Conservation (phyloP, 306 rosid genomes). For the Trichosanthes cucumerina region DNA sequence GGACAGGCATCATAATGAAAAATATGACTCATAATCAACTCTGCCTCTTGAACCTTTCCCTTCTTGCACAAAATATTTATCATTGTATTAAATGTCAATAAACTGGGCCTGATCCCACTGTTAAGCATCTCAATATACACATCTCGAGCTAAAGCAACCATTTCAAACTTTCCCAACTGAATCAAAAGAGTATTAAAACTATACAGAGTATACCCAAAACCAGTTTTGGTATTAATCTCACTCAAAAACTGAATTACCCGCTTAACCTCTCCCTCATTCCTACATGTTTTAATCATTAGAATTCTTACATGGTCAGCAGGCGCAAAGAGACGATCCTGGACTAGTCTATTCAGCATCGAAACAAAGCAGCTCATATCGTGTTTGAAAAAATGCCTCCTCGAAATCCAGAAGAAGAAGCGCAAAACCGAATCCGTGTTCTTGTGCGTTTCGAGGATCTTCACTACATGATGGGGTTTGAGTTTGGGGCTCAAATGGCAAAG, state of each 20-base stretch:
- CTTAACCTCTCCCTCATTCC: constrained; percentile 10
- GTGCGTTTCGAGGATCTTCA: constrained; percentile 21
- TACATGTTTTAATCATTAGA: constrained; percentile 31
- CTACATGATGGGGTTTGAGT: constrained; percentile 13
- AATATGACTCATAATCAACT: constrained; percentile 22
- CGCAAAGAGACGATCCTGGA: constrained; percentile 15
- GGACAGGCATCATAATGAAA: constrained; percentile 17
- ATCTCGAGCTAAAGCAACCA: constrained; percentile 25
- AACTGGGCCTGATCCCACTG: constrained; percentile 26
- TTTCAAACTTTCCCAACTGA: constrained; percentile 32
- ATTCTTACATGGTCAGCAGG: constrained; percentile 30
- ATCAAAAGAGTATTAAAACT: constrained; percentile 35
- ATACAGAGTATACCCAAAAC: constrained; percentile 28
- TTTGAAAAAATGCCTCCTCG: constrained; percentile 11
- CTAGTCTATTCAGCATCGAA: constrained; percentile 28
- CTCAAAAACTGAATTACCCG: constrained; percentile 19
- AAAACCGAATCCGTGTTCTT: constrained; percentile 18
- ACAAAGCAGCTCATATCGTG: constrained; percentile 24
- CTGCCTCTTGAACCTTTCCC: constrained; percentile 27
- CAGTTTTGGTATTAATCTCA: constrained; percentile 11
- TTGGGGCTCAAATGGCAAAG: constrained; percentile 17
- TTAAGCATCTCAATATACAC: constrained; percentile 18
- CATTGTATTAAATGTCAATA: constrained; percentile 29
- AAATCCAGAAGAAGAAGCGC: constrained; percentile 35
- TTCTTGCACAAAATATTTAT: constrained; percentile 32